Evolutionary conservation across 495 filamentous ascomycete genomes (phyloP), one percentile per base, ranked within the genome.

Genomic region (Parmelia sp.): DNA sequence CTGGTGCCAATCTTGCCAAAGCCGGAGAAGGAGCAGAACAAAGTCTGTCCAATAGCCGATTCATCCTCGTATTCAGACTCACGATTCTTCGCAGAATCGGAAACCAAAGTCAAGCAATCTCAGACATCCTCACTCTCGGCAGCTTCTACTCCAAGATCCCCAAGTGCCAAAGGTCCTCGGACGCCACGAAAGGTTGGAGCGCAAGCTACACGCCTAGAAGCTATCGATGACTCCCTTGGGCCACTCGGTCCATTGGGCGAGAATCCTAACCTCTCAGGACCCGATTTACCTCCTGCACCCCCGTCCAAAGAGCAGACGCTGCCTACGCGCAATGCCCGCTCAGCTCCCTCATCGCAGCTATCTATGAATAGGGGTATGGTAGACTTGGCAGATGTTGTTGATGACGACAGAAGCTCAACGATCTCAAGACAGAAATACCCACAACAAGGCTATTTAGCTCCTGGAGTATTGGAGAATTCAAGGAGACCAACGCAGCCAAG

Each of bases 221-320:
- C 91, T 39, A 86, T 96, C 65, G 91, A 93, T 70, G 90, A 96
- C 72, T 88, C 91, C 51, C 80, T 96, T 58, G 95, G 94, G 36
- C 94, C 94, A n/a, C 82, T 98, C 36, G 95, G 94, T 44, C 91
- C 94, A 60, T 78, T 92, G 4, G 87, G 88, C 29, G 82, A 86
- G 63, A 86, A 82, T 51, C 77, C 82, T 49, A 68, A 71, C 64
- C 75, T 78, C 56, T 74, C 74, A 51, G 73, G 66, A n/a, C 71
- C 76, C 35, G 89, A 92, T 62, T 79, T 87, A 60, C 91, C 92
- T n/a, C 94, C 94, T 21, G 84, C 80, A 57, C 94, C 93, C 29
- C 94, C 94, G 11, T 85, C 88, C 70, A 97, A 98, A 77, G 92
- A 97, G 77, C 74, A 75, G 36, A 69, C 73, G 14, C 51, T 74